Base-by-base conservation (phyloP, 192 early-diverging fungal species). In the Rhizophlyctis rosea region DNA sequence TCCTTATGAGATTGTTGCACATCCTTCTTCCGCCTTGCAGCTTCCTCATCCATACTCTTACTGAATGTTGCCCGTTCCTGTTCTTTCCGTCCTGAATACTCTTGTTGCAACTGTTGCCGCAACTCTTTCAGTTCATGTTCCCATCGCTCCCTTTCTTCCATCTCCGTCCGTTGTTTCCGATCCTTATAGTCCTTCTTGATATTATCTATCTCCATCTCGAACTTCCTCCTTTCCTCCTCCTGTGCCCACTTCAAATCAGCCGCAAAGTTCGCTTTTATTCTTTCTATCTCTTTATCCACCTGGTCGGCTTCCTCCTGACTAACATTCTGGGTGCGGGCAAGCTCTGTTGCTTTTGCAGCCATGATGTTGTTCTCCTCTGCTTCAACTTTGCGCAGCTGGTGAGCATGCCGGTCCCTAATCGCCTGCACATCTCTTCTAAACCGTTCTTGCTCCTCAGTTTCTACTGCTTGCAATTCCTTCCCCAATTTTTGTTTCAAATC, bases 391-490 rank as follows among this genome's bases (percentile, higher is more conserved):
- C n/a, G n/a, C 13, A 58, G 33, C 44, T 58, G 2, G 3, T 32
- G 23, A 30, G 25, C 50, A 28, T 50, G 52, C 47, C 23, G 34
- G 16, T 67, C 35, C 28, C 34, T 54, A 23, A 66, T 25, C 29
- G 25, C 44, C 32, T 67, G 32, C 28, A 31, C 65, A 31, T 65
- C 63, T 54, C 39, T 9, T 29, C n/a, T n/a, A n/a, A n/a, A n/a
- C n/a, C n/a, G n/a, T 28, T 70, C 47, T 18, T 30, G 14, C 23
- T 62, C 54, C 1, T 57, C 64, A 2, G 21, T 31, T 1, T 65
- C 62, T 16, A 23, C 51, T 34, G 3, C 48, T 3, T 72, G 68
- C 50, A 62, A 23, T 30, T 54, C 54, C 0, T 58, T 28, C 63
- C 30, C 30, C 23, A 29, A 28, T 36, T 33, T 1, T 68, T 29